Evolutionary conservation across 495 filamentous ascomycete species (phyloP), one percentile per base, ranked within the genome.

Genomic region (Aspergillus nidulans): DNA sequence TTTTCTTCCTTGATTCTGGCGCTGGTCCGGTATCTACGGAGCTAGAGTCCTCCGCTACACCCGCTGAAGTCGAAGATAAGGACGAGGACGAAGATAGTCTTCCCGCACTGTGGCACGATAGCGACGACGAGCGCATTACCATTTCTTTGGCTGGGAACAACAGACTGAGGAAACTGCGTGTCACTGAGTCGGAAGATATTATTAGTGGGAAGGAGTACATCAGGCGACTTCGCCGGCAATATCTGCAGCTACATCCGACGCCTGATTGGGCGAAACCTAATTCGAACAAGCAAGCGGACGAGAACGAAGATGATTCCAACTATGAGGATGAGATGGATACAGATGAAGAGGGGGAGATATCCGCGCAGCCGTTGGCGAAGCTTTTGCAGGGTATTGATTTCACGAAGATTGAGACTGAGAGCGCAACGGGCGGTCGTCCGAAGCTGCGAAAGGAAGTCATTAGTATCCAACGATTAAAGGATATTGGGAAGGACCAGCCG

Each of bases 111-210:
- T 98, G 94, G 94, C 83, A 90, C 59, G 94, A 98, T 71, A 96
- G 91, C 69, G 94, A 97, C 61, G 94, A 98, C 62, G 94, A 98
- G 64, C 82, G 86, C 36, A 73, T 96, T 47, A 81, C 82, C 18
- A 77, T 98, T 43, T 96, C 92, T 3, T 80, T 98, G 12, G 87
- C 87, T 9, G 77, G 83, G 38, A 82, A 85, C 39, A 78, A 80
- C 18, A 80, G 85, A 43, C 70, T 95, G 62, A 79, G 92, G 43
- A 97, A 97, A 67, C 75, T 97, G 44, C 82, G 94, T 34, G 71
- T 81, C 7, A 79, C 82, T 16, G 92, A 95, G 60, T 78, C 77
- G 13, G 94, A 98, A 61, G 95, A 98, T 65, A 63, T 95, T 3
- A 77, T 97, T 41, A 90, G 71, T 55, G 94, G 94, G 28, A 86